phyloP scores from a whole-genome alignment of 2,329 filamentous ascomycete species.

The Botrytis hyacinthi region DNA sequence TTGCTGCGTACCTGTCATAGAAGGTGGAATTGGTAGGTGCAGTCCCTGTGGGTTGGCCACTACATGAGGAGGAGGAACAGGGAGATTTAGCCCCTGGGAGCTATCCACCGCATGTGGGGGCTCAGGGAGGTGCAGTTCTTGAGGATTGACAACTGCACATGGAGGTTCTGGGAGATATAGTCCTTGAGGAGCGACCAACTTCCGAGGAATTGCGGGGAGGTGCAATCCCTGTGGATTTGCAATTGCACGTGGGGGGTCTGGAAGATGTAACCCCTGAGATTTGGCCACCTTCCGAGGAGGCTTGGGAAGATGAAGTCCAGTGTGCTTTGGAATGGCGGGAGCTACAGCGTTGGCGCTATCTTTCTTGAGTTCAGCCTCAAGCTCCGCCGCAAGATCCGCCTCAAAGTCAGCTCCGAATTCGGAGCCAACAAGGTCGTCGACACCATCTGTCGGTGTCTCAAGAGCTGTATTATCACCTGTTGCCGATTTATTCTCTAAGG shows the following conservation, averaged over 20 bases:
- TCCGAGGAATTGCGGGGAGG: neutral
- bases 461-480: neutral
- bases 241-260: neutral
- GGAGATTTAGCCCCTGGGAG: fast-evolving
- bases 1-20: fast-evolving
- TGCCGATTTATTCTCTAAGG: fast-evolving
- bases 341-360: neutral
- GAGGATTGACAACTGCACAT: neutral
- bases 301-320: neutral
- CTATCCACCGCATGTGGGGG: neutral
- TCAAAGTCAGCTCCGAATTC: neutral
- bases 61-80: neutral
- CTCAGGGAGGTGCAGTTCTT: neutral
- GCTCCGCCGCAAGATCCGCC: neutral
- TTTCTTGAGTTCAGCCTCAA: neutral
- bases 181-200: fast-evolving
- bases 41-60: fast-evolving
- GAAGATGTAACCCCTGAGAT: neutral
- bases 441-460: neutral
- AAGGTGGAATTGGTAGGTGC: neutral
- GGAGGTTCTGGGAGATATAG: neutral
- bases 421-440: neutral
- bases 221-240: neutral
- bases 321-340: too few species aligned
- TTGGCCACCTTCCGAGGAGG: neutral